Evolutionary conservation across 495 filamentous ascomycete genomes (phyloP), one percentile per base, ranked within the genome.

Genomic region (Aspergillus carlsbadensis): DNA sequence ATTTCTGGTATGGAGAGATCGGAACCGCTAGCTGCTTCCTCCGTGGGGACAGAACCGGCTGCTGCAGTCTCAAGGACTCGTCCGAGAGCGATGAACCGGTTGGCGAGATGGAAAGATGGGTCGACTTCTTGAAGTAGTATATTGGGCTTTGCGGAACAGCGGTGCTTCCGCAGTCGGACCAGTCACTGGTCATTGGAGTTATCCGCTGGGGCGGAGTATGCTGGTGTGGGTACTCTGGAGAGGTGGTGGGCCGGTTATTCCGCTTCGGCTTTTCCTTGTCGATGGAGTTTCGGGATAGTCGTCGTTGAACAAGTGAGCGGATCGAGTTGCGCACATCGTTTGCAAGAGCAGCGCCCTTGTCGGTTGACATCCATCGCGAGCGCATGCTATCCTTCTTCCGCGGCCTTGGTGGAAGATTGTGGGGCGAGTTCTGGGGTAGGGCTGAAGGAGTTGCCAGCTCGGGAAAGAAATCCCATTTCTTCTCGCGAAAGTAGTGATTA

Each of bases 391-490:
- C 61, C 43, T 69, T 68, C 47, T 68, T 74, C 18, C 62, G 60
- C 1, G 62, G 34, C 31, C 63, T 68, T 42, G 26, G 7, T 26
- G 47, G 7, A 52, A 54, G 15, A 34, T 22, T 46, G 54, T 64
- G 36, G 50, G 50, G 21, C 44, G 64, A n/a, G 54, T 56, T 57
- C 20, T 60, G 43, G 20, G 63, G 64, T 2, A 67, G 15, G 13
- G 63, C 55, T 2, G 70, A 70, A 2, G 68, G 70, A 0, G 66
- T 65, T 1, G 71, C 76, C 21, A 78, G 41, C 55, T 78, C 76
- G 6, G 76, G 76, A 60, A 78, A 78, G 64, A 74, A 74, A 54
- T 77, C 73, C 74, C 74, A 78, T 53, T 75, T 77, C 62, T 78
- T 78, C 37, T 78, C 76, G 10, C 76, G 67, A 46, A 78, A 78